phyloP scores from a whole-genome alignment of 2,329 filamentous ascomycete genomes.

The Xenoacremonium recifei region DNA sequence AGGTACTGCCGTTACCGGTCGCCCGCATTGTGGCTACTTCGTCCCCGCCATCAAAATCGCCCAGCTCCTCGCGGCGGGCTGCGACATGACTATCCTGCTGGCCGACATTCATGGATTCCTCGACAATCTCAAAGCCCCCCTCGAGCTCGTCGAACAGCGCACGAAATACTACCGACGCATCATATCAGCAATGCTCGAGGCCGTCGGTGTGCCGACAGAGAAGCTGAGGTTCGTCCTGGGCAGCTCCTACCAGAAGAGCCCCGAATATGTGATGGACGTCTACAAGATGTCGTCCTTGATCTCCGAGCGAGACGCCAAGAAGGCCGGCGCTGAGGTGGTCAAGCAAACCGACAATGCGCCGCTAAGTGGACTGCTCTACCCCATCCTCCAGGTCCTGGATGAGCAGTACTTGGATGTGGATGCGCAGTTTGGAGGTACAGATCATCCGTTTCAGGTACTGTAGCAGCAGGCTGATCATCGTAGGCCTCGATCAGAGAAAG shows the following conservation, averaged over 20 bases:
- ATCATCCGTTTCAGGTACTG: neutral
- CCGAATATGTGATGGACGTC: conserved; percentile 83
- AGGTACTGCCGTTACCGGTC: conserved; percentile 81
- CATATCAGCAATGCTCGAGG: conserved; percentile 72
- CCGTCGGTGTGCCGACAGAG: conserved; percentile 76
- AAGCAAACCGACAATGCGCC: conserved; percentile 83
- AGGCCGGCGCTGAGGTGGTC: conserved; percentile 89
- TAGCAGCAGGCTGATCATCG: neutral
- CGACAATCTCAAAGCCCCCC: conserved; percentile 80
- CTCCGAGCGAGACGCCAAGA: conserved; percentile 79
- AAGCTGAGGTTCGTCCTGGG: conserved; percentile 83
- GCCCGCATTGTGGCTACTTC: conserved; percentile 87
- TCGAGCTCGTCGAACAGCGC: conserved; percentile 81
- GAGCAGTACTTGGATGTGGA: conserved; percentile 88
- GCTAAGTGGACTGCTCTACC: conserved; percentile 49
- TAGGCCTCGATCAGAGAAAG: conserved; percentile 76
- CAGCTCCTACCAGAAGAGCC: conserved; percentile 73
- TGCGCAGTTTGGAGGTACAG: conserved; percentile 75
- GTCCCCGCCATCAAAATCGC: conserved; percentile 87
- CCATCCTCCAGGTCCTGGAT: conserved; percentile 76
- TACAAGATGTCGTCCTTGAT: conserved; percentile 72
- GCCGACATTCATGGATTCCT: conserved; percentile 76
- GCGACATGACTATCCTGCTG: conserved; percentile 76
- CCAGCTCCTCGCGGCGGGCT: conserved; percentile 80
- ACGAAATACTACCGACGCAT: conserved; percentile 79